phyloP scores from a whole-genome alignment of 148 eudicot species.

The Persicaria maculosa region DNA sequence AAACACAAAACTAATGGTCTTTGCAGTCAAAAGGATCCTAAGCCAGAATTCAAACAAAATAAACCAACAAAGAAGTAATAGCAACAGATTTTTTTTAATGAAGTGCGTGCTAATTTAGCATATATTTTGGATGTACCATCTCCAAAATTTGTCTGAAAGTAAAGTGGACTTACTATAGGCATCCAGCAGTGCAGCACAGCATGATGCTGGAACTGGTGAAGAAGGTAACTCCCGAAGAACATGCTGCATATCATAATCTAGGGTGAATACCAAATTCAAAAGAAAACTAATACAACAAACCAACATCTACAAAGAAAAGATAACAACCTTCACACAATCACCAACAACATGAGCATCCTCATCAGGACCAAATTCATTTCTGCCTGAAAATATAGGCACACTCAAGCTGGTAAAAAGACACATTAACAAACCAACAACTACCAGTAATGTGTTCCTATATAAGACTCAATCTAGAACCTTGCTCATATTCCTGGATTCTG shows the following conservation, averaged over 20 bases:
- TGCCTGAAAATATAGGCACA: constrained; percentile 42
- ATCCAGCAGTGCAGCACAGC: constrained; percentile 92
- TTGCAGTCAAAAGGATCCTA: background rate
- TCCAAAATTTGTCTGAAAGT: background rate
- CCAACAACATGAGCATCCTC: constrained; percentile 99
- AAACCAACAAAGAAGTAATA: background rate
- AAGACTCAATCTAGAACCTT: constrained; percentile 38
- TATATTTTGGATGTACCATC: background rate
- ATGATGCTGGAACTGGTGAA: constrained; percentile 98
- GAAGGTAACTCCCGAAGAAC: constrained; percentile 99
- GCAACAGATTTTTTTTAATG: background rate
- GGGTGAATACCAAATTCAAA: background rate
- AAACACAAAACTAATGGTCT: background rate
- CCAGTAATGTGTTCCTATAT: background rate
- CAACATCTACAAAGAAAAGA: background rate
- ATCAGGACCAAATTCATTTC: constrained; percentile 70
- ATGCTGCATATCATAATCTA: constrained; percentile 51
- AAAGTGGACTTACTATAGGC: constrained; percentile 77
- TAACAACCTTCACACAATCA: constrained; percentile 87
- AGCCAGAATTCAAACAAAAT: constrained; percentile 1
- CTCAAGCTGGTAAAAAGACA: background rate
- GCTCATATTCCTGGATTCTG: constrained; percentile 94
- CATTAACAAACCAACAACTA: constrained; percentile 1
- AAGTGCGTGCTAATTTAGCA: background rate
- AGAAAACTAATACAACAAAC: background rate